Conservation (phyloP, 2,329 filamentous ascomycete genomes). For the Coniella lustricola region DNA sequence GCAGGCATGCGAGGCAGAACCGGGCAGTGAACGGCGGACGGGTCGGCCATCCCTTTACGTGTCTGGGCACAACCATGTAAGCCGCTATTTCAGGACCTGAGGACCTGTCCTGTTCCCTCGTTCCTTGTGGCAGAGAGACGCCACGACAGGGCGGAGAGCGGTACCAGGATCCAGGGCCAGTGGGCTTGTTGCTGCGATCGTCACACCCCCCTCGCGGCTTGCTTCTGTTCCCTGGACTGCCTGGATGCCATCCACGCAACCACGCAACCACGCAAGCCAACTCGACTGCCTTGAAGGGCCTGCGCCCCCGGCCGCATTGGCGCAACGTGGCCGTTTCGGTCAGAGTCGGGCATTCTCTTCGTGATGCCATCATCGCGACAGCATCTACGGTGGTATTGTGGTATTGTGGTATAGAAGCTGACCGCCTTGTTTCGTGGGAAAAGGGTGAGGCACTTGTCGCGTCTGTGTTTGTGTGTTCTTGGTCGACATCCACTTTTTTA, state of each 20-base stretch:
- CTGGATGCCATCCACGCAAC: no score
- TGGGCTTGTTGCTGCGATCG: no score
- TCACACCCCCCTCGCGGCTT: background rate
- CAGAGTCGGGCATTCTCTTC: background rate
- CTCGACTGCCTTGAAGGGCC: background rate
- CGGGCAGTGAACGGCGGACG: background rate
- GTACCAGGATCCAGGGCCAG: background rate
- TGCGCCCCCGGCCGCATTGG: background rate
- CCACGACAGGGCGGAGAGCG: background rate
- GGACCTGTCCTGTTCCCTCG: background rate
- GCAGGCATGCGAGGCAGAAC: background rate
- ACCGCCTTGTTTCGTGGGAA: conserved; percentile 5
- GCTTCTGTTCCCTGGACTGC: background rate
- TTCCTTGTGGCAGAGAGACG: background rate
- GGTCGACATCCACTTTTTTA: conserved; percentile 9
- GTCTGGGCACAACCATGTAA: background rate
- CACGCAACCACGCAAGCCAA: background rate
- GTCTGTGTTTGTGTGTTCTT: background rate
- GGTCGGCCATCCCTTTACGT: conserved; percentile 8
- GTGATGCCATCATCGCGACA: conserved; percentile 2
- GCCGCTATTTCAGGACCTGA: conserved; percentile 14
- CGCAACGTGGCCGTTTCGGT: conserved; percentile 14
- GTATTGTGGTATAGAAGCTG: background rate
- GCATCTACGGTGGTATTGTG: background rate
- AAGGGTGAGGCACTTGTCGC: background rate